phyloP scores from a whole-genome alignment of 257 asterid genomes.

The Vinca minor region DNA sequence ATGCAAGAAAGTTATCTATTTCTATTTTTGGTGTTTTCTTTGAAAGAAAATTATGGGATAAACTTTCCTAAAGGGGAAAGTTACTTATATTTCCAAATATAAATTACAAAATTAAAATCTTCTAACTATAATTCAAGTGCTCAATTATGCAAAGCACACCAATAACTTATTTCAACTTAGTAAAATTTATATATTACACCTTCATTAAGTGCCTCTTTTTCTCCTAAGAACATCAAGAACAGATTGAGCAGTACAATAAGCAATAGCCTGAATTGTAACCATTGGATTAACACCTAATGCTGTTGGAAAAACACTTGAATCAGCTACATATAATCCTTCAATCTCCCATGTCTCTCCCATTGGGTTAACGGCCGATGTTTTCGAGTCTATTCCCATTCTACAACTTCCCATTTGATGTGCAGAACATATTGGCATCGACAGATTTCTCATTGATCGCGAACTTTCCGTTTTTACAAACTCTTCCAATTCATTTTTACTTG shows the following conservation, averaged over 20 bases:
- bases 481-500: constrained; percentile 38
- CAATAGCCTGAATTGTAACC: constrained; percentile 76
- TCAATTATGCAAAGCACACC: no score
- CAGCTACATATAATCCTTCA: constrained; percentile 61
- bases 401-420: constrained; percentile 98
- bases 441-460: constrained; percentile 32
- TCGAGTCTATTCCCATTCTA: constrained; percentile 66
- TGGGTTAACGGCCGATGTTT: constrained; percentile 43
- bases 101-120: no score
- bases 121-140: neutral
- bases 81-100: no score
- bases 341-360: constrained; percentile 79
- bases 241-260: constrained; percentile 72
- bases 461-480: constrained; percentile 56
- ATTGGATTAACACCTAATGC: constrained; percentile 92
- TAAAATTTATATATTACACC: neutral
- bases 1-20: no score
- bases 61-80: no score
- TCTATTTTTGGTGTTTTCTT: no score
- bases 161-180: no score
- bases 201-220: constrained; percentile 4
- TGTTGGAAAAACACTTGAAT: constrained; percentile 79
- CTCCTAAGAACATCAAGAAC: constrained; percentile 40
- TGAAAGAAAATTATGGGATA: no score
- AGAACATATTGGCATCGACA: constrained; percentile 50